Evolutionary conservation across 2,329 filamentous ascomycete species (phyloP).

Genomic region (Fragosphaeria purpurea): DNA sequence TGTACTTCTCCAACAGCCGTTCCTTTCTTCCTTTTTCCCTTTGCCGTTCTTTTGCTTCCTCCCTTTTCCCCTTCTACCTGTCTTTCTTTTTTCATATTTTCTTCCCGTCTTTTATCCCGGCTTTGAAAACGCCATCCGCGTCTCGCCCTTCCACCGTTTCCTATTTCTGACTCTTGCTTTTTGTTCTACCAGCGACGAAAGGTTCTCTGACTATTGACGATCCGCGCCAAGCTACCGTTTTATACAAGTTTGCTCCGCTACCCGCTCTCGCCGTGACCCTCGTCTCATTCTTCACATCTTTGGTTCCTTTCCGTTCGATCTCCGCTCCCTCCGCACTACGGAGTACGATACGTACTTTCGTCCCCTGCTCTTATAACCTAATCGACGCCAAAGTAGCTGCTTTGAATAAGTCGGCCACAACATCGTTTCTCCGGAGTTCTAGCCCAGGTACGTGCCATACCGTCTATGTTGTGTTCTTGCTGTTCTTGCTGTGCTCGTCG

Average conservation of each 20-base stretch:
- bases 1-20: too few species aligned
- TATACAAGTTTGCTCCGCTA: too few species aligned
- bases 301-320: too few species aligned
- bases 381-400: not conserved
- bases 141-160: not conserved
- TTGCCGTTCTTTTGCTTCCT: not conserved
- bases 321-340: too few species aligned
- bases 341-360: not conserved
- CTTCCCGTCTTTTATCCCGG: not conserved
- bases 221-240: too few species aligned
- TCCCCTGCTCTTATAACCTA: conserved; percentile 1
- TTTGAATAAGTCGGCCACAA: not conserved
- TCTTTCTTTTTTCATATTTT: not conserved
- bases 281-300: too few species aligned
- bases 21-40: not conserved
- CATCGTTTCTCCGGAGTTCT: not conserved
- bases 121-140: too few species aligned
- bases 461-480: not conserved
- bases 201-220: too few species aligned
- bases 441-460: not conserved
- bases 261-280: too few species aligned
- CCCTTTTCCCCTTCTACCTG: not conserved
- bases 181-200: too few species aligned
- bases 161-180: not conserved
- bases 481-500: not conserved